phyloP scores from a whole-genome alignment of 495 filamentous ascomycete species.

The Tuber aestivum region DNA sequence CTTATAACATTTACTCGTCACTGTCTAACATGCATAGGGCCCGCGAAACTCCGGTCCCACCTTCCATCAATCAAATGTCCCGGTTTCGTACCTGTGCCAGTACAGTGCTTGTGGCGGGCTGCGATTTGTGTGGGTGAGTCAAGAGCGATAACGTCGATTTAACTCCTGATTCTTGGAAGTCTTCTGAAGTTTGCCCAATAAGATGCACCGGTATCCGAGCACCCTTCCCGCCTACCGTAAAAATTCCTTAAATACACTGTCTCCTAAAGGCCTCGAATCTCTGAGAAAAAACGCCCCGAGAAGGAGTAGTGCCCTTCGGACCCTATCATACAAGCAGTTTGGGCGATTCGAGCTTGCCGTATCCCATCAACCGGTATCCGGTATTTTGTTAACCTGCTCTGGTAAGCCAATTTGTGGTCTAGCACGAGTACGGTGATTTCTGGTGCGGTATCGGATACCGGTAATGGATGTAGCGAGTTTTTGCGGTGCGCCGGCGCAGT shows the following conservation, averaged over 20 bases:
- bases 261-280: background rate
- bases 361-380: background rate
- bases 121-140: slow-evolving; percentile 16
- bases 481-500: background rate
- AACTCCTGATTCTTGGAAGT: background rate
- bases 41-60: background rate
- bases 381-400: background rate
- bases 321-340: background rate
- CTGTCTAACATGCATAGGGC: background rate
- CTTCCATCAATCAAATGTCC: background rate
- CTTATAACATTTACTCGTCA: background rate
- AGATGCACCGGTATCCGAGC: background rate
- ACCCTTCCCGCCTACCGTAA: background rate
- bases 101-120: slow-evolving; percentile 11
- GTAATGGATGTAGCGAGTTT: background rate
- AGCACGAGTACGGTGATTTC: background rate
- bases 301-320: background rate
- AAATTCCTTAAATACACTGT: background rate
- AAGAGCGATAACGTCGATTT: background rate
- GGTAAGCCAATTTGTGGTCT: background rate
- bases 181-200: background rate
- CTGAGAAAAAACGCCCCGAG: background rate
- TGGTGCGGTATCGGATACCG: background rate
- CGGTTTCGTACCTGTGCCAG: background rate
- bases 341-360: background rate